These are phyloP conservation scores for Backusella macrospora DNA, from an alignment of 192 early-diverging fungal species.

Conservation along the genomic window DNA sequence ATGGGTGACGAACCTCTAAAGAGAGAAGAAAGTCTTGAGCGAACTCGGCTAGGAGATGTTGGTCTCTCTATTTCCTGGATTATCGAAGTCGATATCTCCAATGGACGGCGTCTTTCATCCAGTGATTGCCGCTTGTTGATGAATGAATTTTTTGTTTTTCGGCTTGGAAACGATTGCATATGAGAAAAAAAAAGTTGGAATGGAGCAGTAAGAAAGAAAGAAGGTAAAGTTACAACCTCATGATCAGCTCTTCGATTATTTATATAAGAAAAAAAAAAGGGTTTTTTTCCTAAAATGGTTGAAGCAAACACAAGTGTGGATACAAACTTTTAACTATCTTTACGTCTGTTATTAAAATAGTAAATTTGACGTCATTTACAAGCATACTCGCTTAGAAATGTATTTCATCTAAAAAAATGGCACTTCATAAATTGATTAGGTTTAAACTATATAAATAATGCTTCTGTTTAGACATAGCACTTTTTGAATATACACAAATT, in stretches of 20 bases:
- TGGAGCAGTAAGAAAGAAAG: constrained; percentile 8
- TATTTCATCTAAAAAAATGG: background rate
- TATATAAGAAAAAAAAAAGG: constrained; percentile 11
- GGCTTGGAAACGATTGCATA: background rate
- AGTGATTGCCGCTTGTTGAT: constrained; percentile 1
- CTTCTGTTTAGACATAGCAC: background rate
- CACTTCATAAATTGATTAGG: background rate
- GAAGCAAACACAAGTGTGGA: constrained; percentile 8
- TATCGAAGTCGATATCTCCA: background rate
- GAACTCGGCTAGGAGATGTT: constrained; percentile 4
- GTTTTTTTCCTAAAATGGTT: constrained; percentile 16
- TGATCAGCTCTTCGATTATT: background rate
- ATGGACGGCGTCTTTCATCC: constrained; percentile 11
- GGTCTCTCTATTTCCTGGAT: constrained; percentile 1
- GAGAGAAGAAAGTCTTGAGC: constrained; percentile 11
- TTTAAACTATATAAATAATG: background rate
- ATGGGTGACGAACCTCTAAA: constrained; percentile 9
- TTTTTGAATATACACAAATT: background rate
- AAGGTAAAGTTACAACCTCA: background rate
- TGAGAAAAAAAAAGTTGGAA: constrained; percentile 3
- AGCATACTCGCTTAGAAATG: background rate
- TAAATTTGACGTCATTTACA: background rate
- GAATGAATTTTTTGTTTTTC: background rate
- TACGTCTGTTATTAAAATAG: constrained; percentile 5
- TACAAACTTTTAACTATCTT: background rate